A percentile compares a stretch with the other conserved stretches of the same genome.
These are phyloP conservation scores for Polychaeton citri DNA, from an alignment of 2,329 filamentous ascomycete genomes.

Conservation along the genomic window DNA sequence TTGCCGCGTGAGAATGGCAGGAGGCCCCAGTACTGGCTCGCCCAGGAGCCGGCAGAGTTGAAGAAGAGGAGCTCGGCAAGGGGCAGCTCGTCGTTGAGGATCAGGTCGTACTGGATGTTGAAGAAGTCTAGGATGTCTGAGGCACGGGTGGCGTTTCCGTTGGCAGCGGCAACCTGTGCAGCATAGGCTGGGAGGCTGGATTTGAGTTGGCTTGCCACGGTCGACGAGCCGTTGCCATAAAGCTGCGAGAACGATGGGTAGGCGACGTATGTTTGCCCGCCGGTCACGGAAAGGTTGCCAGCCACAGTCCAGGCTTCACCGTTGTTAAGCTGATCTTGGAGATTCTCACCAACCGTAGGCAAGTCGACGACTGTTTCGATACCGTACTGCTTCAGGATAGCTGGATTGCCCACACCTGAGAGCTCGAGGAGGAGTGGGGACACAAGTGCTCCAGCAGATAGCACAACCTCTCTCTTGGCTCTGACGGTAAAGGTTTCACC, in stretches of 20 bases:
- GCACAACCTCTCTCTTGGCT: conserved; percentile 19
- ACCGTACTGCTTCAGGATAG: conserved; percentile 14
- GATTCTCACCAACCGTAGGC: conserved; percentile 21
- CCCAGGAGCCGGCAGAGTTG: conserved; percentile 13
- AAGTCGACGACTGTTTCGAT: conserved; percentile 18
- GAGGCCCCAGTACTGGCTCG: conserved; percentile 23
- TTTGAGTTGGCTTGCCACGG: conserved; percentile 9
- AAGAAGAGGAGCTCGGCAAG: conserved; percentile 34
- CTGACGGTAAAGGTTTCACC: conserved; percentile 5
- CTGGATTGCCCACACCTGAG: conserved; percentile 23
- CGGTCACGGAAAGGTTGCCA: conserved; percentile 10
- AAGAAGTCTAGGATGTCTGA: conserved; percentile 32
- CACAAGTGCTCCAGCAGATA: conserved; percentile 22
- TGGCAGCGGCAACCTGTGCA: conserved; percentile 11
- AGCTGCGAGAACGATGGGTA: conserved; percentile 22
- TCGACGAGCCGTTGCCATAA: conserved; percentile 15
- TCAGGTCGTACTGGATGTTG: conserved; percentile 33
- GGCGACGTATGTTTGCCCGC: conserved; percentile 19
- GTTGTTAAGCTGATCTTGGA: conserved; percentile 15
- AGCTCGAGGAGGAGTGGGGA: conserved; percentile 23
- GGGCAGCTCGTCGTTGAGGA: conserved; percentile 33
- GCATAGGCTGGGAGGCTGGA: conserved; percentile 18
- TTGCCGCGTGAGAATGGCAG: conserved; percentile 24
- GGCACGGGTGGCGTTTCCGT: conserved; percentile 22
- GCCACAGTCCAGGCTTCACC: neutral